phyloP scores from a whole-genome alignment of 306 rosid species.

The Cicer cuneatum region DNA sequence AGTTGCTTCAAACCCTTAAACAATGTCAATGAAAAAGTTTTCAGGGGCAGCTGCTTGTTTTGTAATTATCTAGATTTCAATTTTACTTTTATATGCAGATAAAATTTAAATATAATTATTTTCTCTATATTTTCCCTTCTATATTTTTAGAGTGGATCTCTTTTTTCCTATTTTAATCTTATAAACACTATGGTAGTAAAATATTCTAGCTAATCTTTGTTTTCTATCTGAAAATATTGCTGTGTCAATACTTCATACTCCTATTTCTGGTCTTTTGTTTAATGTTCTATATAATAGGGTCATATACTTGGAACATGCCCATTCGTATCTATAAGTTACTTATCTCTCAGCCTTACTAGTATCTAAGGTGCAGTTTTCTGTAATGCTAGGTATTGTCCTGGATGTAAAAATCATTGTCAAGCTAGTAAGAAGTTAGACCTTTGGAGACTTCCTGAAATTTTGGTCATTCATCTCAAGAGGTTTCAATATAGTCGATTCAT shows the following conservation, averaged over 20 bases:
- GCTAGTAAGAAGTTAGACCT: constrained; percentile 98
- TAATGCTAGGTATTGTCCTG: constrained; percentile 84
- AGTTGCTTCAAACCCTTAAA: constrained; percentile 13
- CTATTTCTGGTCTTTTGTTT: constrained; percentile 22
- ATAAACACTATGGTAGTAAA: constrained; percentile 12
- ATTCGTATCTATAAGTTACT: constrained; percentile 19
- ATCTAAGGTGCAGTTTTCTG: constrained; percentile 41
- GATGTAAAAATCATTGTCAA: constrained; percentile 85
- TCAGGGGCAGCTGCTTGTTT: constrained; percentile 28
- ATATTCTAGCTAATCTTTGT: constrained; percentile 31
- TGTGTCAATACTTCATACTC: constrained; percentile 28
- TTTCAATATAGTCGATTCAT: constrained; percentile 87
- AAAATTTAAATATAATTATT: constrained; percentile 19
- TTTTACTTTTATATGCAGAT: constrained; percentile 31
- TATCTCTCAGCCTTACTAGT: constrained; percentile 42
- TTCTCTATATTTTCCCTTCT: constrained; percentile 6
- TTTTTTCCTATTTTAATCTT: constrained; percentile 22
- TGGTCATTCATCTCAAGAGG: constrained; percentile 98
- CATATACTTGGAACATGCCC: constrained; percentile 29
- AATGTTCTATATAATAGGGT: constrained; percentile 14
- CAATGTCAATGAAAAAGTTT: constrained; percentile 24
- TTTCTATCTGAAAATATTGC: constrained; percentile 27
- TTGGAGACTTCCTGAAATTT: constrained; percentile 97
- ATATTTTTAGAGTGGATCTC: constrained; percentile 26
- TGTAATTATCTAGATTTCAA: constrained; percentile 10